phyloP scores from a whole-genome alignment of 345 rosid species.

The Brassica nigra region DNA sequence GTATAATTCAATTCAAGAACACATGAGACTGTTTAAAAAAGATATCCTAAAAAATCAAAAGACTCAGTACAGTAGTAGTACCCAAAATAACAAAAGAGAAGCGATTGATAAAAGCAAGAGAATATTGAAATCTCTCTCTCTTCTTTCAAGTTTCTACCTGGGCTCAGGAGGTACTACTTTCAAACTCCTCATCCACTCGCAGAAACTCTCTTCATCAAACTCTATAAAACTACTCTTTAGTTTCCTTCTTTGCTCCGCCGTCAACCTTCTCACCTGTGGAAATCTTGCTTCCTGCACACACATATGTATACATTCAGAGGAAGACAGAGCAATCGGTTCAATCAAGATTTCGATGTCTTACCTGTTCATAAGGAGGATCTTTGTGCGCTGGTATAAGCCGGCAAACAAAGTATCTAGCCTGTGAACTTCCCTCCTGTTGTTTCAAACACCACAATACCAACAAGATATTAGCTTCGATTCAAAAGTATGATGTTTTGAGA shows the following conservation, averaged over 20 bases:
- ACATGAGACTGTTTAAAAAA: conserved; percentile 17
- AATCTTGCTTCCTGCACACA: conserved; percentile 85
- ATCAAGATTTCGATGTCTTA: conserved; percentile 25
- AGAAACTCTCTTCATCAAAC: conserved; percentile 89
- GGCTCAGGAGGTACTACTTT: conserved; percentile 81
- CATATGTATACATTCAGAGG: conserved; percentile 6
- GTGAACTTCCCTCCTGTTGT: conserved; percentile 92
- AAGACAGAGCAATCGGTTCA: background rate
- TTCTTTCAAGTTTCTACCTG: conserved; percentile 38
- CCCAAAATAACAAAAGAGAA: conserved; percentile 11
- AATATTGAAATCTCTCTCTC: background rate
- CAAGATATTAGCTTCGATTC: conserved; percentile 14
- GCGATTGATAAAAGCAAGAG: background rate
- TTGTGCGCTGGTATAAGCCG: conserved; percentile 96
- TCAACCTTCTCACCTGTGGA: conserved; percentile 71
- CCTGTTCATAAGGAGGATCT: conserved; percentile 99
- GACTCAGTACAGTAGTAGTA: conserved; percentile 13
- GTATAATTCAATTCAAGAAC: conserved; percentile 8
- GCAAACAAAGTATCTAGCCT: conserved; percentile 88
- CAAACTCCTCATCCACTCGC: conserved; percentile 89
- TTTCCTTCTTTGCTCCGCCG: conserved; percentile 65
- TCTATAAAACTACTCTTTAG: conserved; percentile 82
- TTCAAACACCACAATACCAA: conserved; percentile 6
- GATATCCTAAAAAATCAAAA: conserved; percentile 27
- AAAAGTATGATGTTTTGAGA: background rate